A percentile compares a stretch with the other conserved stretches of the same genome.
These are phyloP conservation scores for Apiotrichum laibachii DNA, from an alignment of 1,284 basidiomycete species.

Conservation along the genomic window DNA sequence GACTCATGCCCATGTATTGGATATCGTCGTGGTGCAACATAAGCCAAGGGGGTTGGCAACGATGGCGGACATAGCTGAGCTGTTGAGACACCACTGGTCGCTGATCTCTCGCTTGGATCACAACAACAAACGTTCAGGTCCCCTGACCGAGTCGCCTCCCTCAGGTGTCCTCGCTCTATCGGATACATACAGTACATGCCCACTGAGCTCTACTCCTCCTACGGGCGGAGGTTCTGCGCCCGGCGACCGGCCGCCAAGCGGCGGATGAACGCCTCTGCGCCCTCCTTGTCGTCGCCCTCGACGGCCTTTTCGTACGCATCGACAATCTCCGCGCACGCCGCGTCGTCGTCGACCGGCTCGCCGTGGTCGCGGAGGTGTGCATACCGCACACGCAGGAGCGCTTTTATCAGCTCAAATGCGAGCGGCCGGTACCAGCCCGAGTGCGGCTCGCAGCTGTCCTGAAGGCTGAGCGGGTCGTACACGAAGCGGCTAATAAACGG, in stretches of 20 bases:
- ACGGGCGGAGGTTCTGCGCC: neutral
- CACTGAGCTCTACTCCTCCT: neutral
- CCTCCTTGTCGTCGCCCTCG: constrained; percentile 14
- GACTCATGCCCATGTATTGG: too few species aligned
- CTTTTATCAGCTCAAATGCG: constrained; percentile 75
- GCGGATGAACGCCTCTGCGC: constrained; percentile 13
- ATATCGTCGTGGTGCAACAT: too few species aligned
- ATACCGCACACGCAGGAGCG: constrained; percentile 80
- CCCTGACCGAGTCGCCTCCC: too few species aligned
- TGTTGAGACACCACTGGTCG: too few species aligned
- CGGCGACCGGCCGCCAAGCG: constrained; percentile 2
- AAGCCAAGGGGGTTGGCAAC: too few species aligned
- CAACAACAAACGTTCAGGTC: too few species aligned
- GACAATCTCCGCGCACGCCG: constrained; percentile 8
- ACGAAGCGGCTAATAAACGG: constrained; percentile 76
- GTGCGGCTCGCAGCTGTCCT: constrained; percentile 57
- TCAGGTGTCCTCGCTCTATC: too few species aligned
- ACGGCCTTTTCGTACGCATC: constrained; percentile 19
- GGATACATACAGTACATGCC: too few species aligned
- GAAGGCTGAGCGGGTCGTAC: constrained; percentile 64
- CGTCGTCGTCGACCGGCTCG: constrained; percentile 15
- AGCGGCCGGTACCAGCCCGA: constrained; percentile 74
- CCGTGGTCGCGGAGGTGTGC: constrained; percentile 66
- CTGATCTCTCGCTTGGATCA: too few species aligned
- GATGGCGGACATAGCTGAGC: too few species aligned